Evolutionary conservation across 768 basidiomycete genomes (phyloP).

Genomic region (Dacryopinax primogenitus): DNA sequence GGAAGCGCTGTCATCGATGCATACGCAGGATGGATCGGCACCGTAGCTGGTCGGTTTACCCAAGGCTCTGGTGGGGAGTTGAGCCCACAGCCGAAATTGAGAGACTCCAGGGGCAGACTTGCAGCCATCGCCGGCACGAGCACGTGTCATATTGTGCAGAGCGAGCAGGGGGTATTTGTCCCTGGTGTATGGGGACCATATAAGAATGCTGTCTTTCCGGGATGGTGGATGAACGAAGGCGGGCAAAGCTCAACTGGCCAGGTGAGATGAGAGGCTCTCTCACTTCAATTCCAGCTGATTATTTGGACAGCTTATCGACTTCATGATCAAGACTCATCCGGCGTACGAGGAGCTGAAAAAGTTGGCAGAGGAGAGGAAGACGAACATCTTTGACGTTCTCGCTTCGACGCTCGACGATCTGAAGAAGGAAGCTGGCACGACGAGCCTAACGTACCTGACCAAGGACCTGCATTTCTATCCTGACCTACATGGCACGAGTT

Average conservation of each 20-base stretch:
- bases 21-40: slow-evolving; percentile 96
- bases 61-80: slow-evolving; percentile 38
- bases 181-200: slow-evolving; percentile 90
- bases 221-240: slow-evolving; percentile 99
- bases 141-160: slow-evolving; percentile 88
- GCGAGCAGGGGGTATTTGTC: slow-evolving; percentile 71
- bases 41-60: slow-evolving; percentile 64
- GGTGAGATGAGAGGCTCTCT: slow-evolving; percentile 30
- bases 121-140: slow-evolving; percentile 93
- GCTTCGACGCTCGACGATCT: slow-evolving; percentile 60
- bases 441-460: slow-evolving; percentile 69
- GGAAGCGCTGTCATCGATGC: slow-evolving; percentile 95
- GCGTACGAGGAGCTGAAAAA: slow-evolving; percentile 62
- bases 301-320: slow-evolving; percentile 68
- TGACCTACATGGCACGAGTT: slow-evolving; percentile 67
- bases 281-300: not conserved
- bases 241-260: slow-evolving; percentile 98
- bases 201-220: slow-evolving; percentile 81
- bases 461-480: slow-evolving; percentile 90
- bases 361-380: slow-evolving; percentile 40
- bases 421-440: slow-evolving; percentile 39
- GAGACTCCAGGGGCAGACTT: slow-evolving; percentile 67
- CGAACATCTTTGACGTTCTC: slow-evolving; percentile 33
- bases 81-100: slow-evolving; percentile 45
- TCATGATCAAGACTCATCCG: slow-evolving; percentile 83